Conservation (phyloP, 768 basidiomycete species). For the Pulveroboletus frians region DNA sequence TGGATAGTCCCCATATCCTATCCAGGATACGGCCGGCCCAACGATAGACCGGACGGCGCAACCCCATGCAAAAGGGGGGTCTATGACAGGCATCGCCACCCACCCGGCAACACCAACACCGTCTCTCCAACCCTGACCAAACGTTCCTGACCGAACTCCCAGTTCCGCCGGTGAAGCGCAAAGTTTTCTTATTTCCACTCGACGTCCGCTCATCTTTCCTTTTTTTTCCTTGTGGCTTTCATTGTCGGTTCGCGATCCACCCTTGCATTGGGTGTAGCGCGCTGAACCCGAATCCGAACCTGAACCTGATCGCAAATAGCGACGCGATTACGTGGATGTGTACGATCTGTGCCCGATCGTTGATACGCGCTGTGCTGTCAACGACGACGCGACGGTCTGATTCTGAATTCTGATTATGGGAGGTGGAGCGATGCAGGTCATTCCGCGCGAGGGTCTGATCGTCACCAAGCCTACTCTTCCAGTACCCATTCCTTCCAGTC, state of each 20-base stretch:
- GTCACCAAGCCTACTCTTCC: too few relatives aligned
- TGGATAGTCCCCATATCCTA: conserved; percentile 48
- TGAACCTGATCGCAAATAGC: conserved; percentile 30
- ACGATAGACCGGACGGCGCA: background rate
- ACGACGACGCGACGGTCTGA: background rate
- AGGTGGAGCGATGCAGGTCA: too few relatives aligned
- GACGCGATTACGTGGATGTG: conserved; percentile 34
- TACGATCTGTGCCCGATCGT: conserved; percentile 7
- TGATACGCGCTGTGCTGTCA: conserved; percentile 5
- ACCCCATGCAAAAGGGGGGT: too few relatives aligned
- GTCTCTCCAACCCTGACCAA: too few relatives aligned
- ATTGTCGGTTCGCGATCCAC: conserved; percentile 1
- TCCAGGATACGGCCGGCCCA: too few relatives aligned
- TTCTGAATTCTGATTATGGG: background rate
- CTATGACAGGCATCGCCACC: conserved; percentile 33
- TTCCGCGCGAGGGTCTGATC: too few relatives aligned
- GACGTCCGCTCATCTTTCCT: conserved; percentile 15
- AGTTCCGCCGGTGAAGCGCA: conserved; percentile 42
- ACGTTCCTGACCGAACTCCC: conserved; percentile 6
- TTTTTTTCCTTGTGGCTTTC: background rate
- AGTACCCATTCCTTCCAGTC: too few relatives aligned
- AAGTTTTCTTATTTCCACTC: conserved; percentile 20
- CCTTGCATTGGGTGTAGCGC: conserved; percentile 26
- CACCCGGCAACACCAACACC: too few relatives aligned
- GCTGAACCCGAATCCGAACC: background rate